Evolutionary conservation across 1,284 basidiomycete species (phyloP).

Genomic region (Ceratobasidium sp.): DNA sequence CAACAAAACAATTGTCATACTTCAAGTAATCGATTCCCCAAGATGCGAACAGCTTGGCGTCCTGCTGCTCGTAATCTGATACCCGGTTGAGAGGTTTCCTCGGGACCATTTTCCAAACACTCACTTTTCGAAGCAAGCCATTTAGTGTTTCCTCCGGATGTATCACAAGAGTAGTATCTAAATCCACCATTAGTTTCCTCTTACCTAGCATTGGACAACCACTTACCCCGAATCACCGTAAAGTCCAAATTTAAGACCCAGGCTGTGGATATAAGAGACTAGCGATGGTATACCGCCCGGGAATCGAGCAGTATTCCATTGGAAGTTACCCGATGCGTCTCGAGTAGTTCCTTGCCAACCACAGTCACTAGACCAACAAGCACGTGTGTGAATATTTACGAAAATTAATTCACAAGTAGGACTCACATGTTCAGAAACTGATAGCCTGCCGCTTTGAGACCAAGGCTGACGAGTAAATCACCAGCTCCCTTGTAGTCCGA

Average conservation of each 20-base stretch:
- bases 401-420: neutral
- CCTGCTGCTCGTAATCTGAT: constrained; percentile 60
- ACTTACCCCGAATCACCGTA: constrained; percentile 61
- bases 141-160: constrained; percentile 60
- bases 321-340: constrained; percentile 60
- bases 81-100: constrained; percentile 49
- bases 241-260: constrained; percentile 60
- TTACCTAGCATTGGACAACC: neutral
- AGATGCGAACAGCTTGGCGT: constrained; percentile 61
- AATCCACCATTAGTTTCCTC: constrained; percentile 15
- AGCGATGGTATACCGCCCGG: constrained; percentile 61
- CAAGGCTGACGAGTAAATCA: constrained; percentile 57
- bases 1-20: constrained; percentile 65
- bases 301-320: constrained; percentile 60
- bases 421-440: constrained; percentile 60
- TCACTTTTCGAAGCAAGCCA: constrained; percentile 56
- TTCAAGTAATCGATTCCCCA: constrained; percentile 68
- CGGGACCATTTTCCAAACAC: neutral
- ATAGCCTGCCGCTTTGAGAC: constrained; percentile 59
- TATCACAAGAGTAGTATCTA: constrained; percentile 62
- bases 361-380: constrained; percentile 57
- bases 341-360: constrained; percentile 63
- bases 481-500: constrained; percentile 58
- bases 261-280: constrained; percentile 57
- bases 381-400: neutral